Conservation (phyloP, 768 basidiomycete genomes). For the Boletus bicolor region DNA sequence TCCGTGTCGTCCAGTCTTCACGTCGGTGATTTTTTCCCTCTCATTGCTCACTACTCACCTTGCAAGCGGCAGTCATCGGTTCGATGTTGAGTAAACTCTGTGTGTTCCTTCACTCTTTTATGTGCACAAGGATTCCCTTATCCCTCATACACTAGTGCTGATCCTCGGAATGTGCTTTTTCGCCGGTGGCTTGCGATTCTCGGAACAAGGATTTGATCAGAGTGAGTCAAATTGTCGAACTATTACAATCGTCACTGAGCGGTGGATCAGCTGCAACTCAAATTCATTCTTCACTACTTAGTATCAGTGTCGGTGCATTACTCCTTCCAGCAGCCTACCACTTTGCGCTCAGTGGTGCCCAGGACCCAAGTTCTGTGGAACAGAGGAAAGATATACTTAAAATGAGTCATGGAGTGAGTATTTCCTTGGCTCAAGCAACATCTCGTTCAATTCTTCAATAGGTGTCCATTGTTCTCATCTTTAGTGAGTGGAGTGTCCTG, state of each 20-base stretch:
- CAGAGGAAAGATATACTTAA: constrained; percentile 43
- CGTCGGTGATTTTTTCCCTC: constrained; percentile 40
- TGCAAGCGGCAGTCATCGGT: constrained; percentile 58
- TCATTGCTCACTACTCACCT: constrained; percentile 3
- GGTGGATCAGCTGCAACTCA: constrained; percentile 50
- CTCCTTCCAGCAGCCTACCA: constrained; percentile 81
- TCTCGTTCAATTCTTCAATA: constrained; percentile 16
- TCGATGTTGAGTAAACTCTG: constrained; percentile 78
- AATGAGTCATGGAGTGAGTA: constrained; percentile 51
- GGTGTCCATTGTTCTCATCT: constrained; percentile 52
- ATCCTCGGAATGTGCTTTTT: constrained; percentile 92
- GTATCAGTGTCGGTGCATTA: constrained; percentile 75
- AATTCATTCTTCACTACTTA: constrained; percentile 71
- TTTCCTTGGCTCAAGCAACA: neutral
- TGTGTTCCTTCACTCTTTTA: constrained; percentile 28
- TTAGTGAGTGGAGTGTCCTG: constrained; percentile 37
- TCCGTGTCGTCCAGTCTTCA: constrained; percentile 78
- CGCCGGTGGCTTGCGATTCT: constrained; percentile 73
- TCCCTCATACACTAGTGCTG: constrained; percentile 45
- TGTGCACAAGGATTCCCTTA: constrained; percentile 5
- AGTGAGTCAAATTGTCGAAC: constrained; percentile 42
- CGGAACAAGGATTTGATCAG: constrained; percentile 74
- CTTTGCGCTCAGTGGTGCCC: constrained; percentile 39
- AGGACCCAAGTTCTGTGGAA: constrained; percentile 18
- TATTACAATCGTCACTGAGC: constrained; percentile 2